Base-by-base conservation (phyloP, 257 asterid genomes). In the Leonotis leonurus region DNA sequence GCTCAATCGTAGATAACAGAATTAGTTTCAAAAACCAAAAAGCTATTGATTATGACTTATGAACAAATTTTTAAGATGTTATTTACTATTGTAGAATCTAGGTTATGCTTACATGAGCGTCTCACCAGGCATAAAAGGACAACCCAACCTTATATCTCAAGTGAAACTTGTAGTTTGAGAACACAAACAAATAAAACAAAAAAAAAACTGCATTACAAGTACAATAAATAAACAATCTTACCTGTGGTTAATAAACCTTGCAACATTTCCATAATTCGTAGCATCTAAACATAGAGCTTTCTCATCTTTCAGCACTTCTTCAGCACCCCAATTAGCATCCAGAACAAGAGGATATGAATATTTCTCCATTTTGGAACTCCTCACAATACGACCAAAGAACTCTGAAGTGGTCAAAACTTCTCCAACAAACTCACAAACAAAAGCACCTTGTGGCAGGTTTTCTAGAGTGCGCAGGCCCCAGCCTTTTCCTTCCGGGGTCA, bases 231-330 rank as follows among this genome's bases (percentile, higher is more conserved):
- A 61, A 63, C 20, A 22, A 58, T 60, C 71, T 54, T 64, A 88
- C 99, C 95, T 85, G 75, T 85, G 99, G 74, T 93, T 93, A 25
- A 93, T 85, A 75, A 89, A 89, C 76, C 96, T 85, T 27, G 89
- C 92, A 65, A 87, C 84, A 81, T 93, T 93, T 56, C 97, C 99
- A 70, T 78, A 93, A 71, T 65, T 68, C 35, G 97, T 83, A 64
- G 94, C 94, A 78, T 89, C 96, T 69, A 93, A 77, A 70, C 95
- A 93, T 64, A 93, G 90, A 64, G 99, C 94, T 65, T 93, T 95
- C 29, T 89, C 92, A 58, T 93, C 96, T 75, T 85, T 89, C 39
- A 82, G 71, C 56, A 75, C 94, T 39, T 75, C 82, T 62, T 78
- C 83, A 5, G 88, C 82, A 48, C 78, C 69, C 99, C 99, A 93